A percentile compares a stretch with the other conserved stretches of the same genome.
Conservation (phyloP, 495 filamentous ascomycete genomes). For the Xylaria intraflava region DNA sequence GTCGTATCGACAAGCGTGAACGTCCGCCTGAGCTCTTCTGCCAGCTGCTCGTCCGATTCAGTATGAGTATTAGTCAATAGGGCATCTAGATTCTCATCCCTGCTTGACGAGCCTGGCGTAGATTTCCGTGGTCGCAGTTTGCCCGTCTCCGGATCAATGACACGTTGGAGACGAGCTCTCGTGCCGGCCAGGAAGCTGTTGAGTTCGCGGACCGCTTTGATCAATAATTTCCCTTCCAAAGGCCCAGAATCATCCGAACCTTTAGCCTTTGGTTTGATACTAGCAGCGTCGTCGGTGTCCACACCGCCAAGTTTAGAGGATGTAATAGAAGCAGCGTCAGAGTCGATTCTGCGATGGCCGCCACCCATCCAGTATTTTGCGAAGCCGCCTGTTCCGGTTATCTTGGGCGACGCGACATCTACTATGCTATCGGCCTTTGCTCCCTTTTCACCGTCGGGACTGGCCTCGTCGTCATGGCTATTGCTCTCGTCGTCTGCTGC, state of each 20-base stretch:
- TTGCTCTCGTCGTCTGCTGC: slow-evolving; percentile 37
- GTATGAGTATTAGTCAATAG: slow-evolving; percentile 42
- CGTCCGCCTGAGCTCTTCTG: slow-evolving; percentile 61
- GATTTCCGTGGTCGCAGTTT: slow-evolving; percentile 56
- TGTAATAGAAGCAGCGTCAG: slow-evolving; percentile 59
- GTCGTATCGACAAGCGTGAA: slow-evolving; percentile 87
- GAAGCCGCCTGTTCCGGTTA: slow-evolving; percentile 28
- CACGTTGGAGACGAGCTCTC: slow-evolving; percentile 70
- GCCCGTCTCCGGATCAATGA: slow-evolving; percentile 68
- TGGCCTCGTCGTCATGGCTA: slow-evolving; percentile 37
- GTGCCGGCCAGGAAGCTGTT: slow-evolving; percentile 81
- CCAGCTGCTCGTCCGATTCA: slow-evolving; percentile 55
- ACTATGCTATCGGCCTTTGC: slow-evolving; percentile 24
- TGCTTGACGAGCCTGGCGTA: slow-evolving; percentile 41
- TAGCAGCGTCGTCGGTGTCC: slow-evolving; percentile 45
- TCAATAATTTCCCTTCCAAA: slow-evolving; percentile 74
- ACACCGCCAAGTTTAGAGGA: slow-evolving; percentile 44
- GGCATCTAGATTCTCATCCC: slow-evolving; percentile 46
- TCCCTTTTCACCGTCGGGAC: slow-evolving; percentile 34
- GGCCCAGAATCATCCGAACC: slow-evolving; percentile 32
- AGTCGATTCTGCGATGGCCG: slow-evolving; percentile 44
- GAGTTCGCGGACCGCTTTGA: slow-evolving; percentile 69
- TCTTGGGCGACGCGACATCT: slow-evolving; percentile 36
- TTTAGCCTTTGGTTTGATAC: slow-evolving; percentile 27
- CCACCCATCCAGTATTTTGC: slow-evolving; percentile 44